These are phyloP conservation scores for Bipolaris oryzae DNA, from an alignment of 2,329 filamentous ascomycete genomes.

Conservation along the genomic window DNA sequence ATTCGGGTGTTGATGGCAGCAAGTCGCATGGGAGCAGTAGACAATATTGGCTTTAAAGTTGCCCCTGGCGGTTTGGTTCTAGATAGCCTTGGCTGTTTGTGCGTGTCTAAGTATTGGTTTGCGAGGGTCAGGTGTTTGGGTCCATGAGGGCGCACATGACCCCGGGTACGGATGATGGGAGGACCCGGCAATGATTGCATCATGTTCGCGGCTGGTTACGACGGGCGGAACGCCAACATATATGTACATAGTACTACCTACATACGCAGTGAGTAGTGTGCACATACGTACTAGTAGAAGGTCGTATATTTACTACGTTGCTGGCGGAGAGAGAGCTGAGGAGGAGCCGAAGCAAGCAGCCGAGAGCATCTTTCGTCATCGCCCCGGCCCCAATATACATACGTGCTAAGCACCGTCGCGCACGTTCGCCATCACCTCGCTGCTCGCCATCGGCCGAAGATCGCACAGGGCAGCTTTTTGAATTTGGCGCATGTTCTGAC, in stretches of 20 bases:
- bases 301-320: background rate
- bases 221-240: background rate
- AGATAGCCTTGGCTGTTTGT: no score
- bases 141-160: background rate
- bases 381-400: slow-evolving; percentile 8
- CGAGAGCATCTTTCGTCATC: slow-evolving; percentile 23
- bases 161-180: background rate
- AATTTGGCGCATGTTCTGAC: slow-evolving; percentile 16
- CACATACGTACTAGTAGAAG: background rate
- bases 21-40: slow-evolving; percentile 6
- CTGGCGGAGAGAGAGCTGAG: slow-evolving; percentile 3
- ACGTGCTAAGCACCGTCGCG: slow-evolving; percentile 4
- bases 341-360: slow-evolving; percentile 29
- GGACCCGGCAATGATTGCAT: background rate
- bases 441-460: slow-evolving; percentile 16
- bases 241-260: background rate
- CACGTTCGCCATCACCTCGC: slow-evolving; percentile 10
- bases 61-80: background rate
- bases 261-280: background rate
- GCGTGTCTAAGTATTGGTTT: background rate
- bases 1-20: background rate
- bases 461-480: slow-evolving; percentile 21
- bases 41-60: background rate
- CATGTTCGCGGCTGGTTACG: background rate
- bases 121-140: background rate